Evolutionary conservation across 495 filamentous ascomycete genomes (phyloP), one percentile per base, ranked within the genome.

Genomic region (Penicillium argentinense): DNA sequence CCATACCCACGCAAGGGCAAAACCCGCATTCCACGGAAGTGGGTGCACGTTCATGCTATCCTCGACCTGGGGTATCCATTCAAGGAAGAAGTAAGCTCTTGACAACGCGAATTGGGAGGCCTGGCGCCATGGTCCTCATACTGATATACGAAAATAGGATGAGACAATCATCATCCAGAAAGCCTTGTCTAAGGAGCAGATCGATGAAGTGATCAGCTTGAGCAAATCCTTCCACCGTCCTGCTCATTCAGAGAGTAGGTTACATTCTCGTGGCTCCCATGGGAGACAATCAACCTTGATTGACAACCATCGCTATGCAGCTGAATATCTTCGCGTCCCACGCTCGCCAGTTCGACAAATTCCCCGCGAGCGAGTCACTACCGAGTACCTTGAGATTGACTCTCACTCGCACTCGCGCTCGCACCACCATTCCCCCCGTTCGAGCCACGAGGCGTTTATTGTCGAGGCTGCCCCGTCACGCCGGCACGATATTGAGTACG

Each of bases 1-100:
- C 72, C 76, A 30, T 84, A 86, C 51, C 88, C 86, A 13, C 89
- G 89, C 65, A 88, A 85, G 60, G 91, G 91, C 48, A 93, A 90
- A 75, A 96, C 91, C 9, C 77, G 85, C 42, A 88, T 96, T 66
- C 91, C 91, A 0, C 77, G 78, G 27, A 78, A 83, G 29, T 74
- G 95, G 45, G 85, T 91, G 28, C 83, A 85, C 57, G 81, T 84
- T 62, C 73, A 80, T 53, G 91, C 88, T 11, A 78, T 96, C 40
- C 81, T 89, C 48, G 87, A 93, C 36, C 71, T 91, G 18, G 87
- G 88, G 8, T 95, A 95, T 71, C 88, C 90, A 2, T 95, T 82
- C 59, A 76, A 87, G 37, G 87, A 93, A 73, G 90, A 95, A 72
- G 88, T 92, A 69, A 41, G 51, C 36, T 16, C 28, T n/a, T n/a